phyloP scores from a whole-genome alignment of 192 early-diverging fungal genomes.

The Podila verticillata region DNA sequence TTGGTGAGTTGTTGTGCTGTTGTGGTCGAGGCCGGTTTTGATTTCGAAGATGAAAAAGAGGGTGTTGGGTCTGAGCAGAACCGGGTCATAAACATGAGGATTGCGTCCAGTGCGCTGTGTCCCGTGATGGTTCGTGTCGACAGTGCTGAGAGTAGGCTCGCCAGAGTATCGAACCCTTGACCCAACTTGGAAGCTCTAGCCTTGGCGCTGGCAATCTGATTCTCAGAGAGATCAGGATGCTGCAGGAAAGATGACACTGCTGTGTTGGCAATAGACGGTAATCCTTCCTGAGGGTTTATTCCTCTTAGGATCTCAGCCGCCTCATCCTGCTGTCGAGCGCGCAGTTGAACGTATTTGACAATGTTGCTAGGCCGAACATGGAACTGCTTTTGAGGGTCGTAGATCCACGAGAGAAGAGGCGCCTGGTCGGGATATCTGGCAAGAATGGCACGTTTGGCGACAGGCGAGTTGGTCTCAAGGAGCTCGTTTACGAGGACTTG shows the following conservation, averaged over 20 bases:
- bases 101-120: constrained; percentile 23
- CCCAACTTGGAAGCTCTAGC: neutral
- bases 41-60: neutral
- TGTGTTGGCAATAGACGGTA: neutral
- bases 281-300: neutral
- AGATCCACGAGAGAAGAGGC: constrained; percentile 39
- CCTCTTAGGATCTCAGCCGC: neutral
- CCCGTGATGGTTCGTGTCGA: constrained; percentile 34
- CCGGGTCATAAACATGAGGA: constrained; percentile 28
- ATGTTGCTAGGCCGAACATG: constrained; percentile 6
- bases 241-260: neutral
- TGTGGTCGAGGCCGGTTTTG: no score
- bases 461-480: constrained; percentile 6
- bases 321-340: constrained; percentile 17
- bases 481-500: constrained; percentile 29
- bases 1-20: neutral
- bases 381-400: constrained; percentile 31
- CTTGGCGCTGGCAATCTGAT: neutral
- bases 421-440: constrained; percentile 12
- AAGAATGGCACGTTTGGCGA: constrained; percentile 22
- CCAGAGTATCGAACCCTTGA: constrained; percentile 13
- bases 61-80: constrained; percentile 7
- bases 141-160: constrained; percentile 18
- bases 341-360: constrained; percentile 18
- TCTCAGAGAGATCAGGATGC: neutral